Evolutionary conservation across 2,329 filamentous ascomycete species (phyloP), one percentile per base, ranked within the genome.

Genomic region (Aspergillus chevalieri): DNA sequence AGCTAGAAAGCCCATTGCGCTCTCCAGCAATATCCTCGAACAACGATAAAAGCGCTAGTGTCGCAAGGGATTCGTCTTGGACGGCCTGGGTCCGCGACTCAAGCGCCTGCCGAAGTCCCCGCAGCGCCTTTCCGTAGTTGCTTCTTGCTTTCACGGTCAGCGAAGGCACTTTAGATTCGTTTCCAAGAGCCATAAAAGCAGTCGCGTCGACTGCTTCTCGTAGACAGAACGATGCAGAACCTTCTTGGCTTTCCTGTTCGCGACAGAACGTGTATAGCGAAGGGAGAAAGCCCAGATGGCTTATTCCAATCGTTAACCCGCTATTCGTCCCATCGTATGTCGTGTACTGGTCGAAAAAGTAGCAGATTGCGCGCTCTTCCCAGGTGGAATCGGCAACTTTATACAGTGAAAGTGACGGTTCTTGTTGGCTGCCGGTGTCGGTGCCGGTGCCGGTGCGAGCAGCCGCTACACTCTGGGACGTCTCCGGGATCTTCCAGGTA

Each of bases 331-430:
- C 56, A 10, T 41, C 38, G 19, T 47, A 46, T 17, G 61, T 61
- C 1, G 67, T 70, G 47, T 65, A 72, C 45, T 71, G 68, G 26
- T 69, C 65, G 43, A 73, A 71, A 52, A 73, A 73, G 48, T 65
- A 68, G 53, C 69, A 72, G 7, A 70, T 49, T 3, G 70, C 68
- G 24, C 67, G 62, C 22, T 72, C 56, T 47, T 69, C 61, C 65
- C 66, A 67, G 0, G 55, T 64, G 1, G 65, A 54, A 54, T 68
- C 66, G 6, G 59, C 55, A 3, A 65, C 46, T 3, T 48, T 52
- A 43, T 59, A 55, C 9, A 58, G 43, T 1, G 57, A 52, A 19
- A 63, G 44, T 2, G 52, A 43, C 8, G 30, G 28, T 22, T 49
- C 39, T 6, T 44, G 41, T 21, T 39, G 21, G 26, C 8, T 43